Evolutionary conservation across 1,284 basidiomycete genomes (phyloP).

Genomic region (Mycosarcoma mackinlayi): DNA sequence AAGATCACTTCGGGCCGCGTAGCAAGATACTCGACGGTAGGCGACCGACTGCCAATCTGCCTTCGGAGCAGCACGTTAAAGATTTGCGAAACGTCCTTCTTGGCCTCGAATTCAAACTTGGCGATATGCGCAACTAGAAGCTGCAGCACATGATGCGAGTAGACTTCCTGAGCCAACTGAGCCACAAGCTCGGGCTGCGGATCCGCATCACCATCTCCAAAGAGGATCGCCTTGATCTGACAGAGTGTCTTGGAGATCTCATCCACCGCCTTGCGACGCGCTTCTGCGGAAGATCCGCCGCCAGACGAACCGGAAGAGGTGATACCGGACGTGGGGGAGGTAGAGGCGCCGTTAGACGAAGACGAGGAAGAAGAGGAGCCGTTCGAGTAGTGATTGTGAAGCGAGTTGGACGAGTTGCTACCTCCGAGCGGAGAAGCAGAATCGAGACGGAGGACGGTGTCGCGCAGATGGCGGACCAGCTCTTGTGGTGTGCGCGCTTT

Average conservation of each 20-base stretch:
- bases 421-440: constrained; percentile 22
- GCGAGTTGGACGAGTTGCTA: constrained; percentile 29
- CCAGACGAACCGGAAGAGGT: constrained; percentile 16
- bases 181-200: constrained; percentile 74
- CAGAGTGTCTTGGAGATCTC: constrained; percentile 88
- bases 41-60: constrained; percentile 90
- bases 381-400: constrained; percentile 19
- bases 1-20: constrained; percentile 89
- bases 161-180: constrained; percentile 94
- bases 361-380: constrained; percentile 23
- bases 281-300: constrained; percentile 18
- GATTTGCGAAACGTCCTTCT: constrained; percentile 95
- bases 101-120: constrained; percentile 90
- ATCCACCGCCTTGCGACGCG: constrained; percentile 77
- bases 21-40: constrained; percentile 92
- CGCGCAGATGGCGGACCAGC: constrained; percentile 59
- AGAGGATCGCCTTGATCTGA: constrained; percentile 86
- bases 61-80: constrained; percentile 94
- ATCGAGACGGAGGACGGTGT: constrained; percentile 59
- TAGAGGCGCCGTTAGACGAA: constrained; percentile 13
- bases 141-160: constrained; percentile 86
- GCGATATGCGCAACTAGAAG: constrained; percentile 83
- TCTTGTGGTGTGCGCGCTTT: constrained; percentile 63
- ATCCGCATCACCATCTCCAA: constrained; percentile 81
- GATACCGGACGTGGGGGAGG: constrained; percentile 12